Base-by-base conservation (phyloP, 768 basidiomycete genomes). In the Steccherinum ochraceum region DNA sequence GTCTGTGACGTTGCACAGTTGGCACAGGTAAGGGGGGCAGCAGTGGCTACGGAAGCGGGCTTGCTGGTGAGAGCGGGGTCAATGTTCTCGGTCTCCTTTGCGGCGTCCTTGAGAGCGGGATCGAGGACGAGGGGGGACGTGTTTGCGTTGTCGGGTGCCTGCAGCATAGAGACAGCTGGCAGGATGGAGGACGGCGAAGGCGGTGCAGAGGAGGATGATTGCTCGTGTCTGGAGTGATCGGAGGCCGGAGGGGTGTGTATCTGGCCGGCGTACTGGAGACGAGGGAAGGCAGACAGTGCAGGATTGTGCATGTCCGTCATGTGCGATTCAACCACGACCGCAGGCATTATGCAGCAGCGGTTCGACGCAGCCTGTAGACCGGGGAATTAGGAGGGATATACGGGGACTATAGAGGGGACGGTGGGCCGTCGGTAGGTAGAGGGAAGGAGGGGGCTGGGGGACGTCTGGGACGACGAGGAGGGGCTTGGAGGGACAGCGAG, bases 1-100 rank as follows among this genome's bases (percentile, higher is more conserved):
- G 89, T 90, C 55, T 81, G 77, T 4, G 76, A 71, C n/a, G 86
- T 84, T 16, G 81, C 82, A 68, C 91, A 89, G 66, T 87, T 88
- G 35, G 80, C 74, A 64, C 87, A 89, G 50, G 64, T 54, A 30
- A 58, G 46, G 39, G 48, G 48, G 5, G 47, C 24, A 45, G 30
- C 26, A 53, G 51, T 13, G 27, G 18, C 51, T 46, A 56, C 52
- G 50, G 52, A 41, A 13, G 53, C 16, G 45, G 30, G 40, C 46
- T 35, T 52, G 51, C 59, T 59, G 21, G 52, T 46, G 2, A 56
- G 57, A 2, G 54, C 27, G 44, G 58, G 56, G 51, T 64, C 63
- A 24, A 57, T 59, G 45, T 59, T 61, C 47, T 60, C 63, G 26
- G 52, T 45, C 24, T 51, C 53, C 30, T 54, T 58, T 25, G 7